Evolutionary conservation across 2,329 filamentous ascomycete genomes (phyloP), one percentile per base, ranked within the genome.

Genomic region (Tolypocladium ophioglossoides): DNA sequence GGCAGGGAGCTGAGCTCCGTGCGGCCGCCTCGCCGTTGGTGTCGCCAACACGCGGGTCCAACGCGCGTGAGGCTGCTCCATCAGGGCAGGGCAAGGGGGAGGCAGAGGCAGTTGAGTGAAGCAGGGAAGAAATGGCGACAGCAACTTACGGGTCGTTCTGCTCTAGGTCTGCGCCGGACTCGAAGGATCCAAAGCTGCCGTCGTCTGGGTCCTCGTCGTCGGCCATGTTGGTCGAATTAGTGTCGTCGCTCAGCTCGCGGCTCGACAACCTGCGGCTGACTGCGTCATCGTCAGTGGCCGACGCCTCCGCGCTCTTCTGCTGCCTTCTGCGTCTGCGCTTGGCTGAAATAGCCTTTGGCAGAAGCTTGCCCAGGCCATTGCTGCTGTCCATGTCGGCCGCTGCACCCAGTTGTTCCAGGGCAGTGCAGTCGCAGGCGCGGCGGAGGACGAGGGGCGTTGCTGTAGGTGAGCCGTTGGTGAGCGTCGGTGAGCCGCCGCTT

Each of bases 271-370:
- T 71, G 65, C 52, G 61, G 40, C 62, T 59, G 56, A 62, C 64
- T 57, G 69, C 61, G 58, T 69, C 63, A 59, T 63, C 52, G 56
- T 65, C 56, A 61, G 57, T 51, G 58, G 63, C 62, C 54, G 56
- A 63, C 54, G 64, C 61, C 46, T 62, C 62, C 12, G 59, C 73
- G 49, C 65, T 65, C 51, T 72, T 68, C 53, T 76, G 72, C 65
- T 73, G n/a, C n/a, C n/a, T 77, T 66, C 72, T 76, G 54, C 72
- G 72, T 50, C 76, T 73, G 49, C 77, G 74, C 62, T 76, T 78
- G 50, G 72, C 71, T 32, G 70, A 68, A 53, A 83, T 72, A 39
- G 73, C 70, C 62, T 77, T 80, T 52, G 78, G 74, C 38, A 84
- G 66, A 34, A 83, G 71, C 67, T 79, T 82, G 55, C 70, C 73